phyloP scores from a whole-genome alignment of 1,139 yeast genomes.

The Blastobotrys raffinosifermentans region DNA sequence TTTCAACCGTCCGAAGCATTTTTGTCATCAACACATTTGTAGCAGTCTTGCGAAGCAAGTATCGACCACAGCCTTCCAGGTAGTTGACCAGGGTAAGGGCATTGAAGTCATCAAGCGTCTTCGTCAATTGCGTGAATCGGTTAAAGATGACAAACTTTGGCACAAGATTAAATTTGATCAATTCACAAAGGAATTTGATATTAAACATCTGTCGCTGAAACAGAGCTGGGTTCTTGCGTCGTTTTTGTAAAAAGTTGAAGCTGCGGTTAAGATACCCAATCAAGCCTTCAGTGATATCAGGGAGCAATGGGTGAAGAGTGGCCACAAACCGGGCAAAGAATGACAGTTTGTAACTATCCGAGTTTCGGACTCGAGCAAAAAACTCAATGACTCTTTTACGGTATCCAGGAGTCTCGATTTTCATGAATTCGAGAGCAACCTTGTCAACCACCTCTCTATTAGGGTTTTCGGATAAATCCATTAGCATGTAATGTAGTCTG shows the following conservation, averaged over 20 bases:
- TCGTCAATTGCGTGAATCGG: constrained; percentile 51
- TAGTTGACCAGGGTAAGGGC: constrained; percentile 37
- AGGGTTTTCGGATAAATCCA: constrained; percentile 20
- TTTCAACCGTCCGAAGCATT: constrained; percentile 53
- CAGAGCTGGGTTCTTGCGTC: constrained; percentile 18
- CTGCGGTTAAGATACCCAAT: constrained; percentile 46
- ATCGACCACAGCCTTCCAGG: constrained; percentile 71
- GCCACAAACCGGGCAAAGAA: constrained; percentile 66
- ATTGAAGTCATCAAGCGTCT: constrained; percentile 17
- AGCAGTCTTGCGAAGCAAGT: constrained; percentile 56
- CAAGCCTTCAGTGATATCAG: constrained; percentile 52
- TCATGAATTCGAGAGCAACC: constrained; percentile 52
- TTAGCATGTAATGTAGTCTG: constrained; percentile 17
- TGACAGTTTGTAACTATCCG: constrained; percentile 31
- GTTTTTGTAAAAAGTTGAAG: constrained; percentile 23
- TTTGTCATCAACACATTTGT: constrained; percentile 55
- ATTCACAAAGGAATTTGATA: constrained; percentile 62
- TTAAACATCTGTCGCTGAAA: constrained; percentile 40
- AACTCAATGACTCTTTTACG: constrained; percentile 53
- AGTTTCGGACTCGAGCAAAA: constrained; percentile 35
- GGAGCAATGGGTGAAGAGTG: constrained; percentile 45
- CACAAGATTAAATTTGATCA: constrained; percentile 71
- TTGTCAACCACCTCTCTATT: constrained; percentile 49
- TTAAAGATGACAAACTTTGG: constrained; percentile 70
- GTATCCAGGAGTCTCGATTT: constrained; percentile 68